Conservation (phyloP, 2,329 filamentous ascomycete species). For the Sporothrix pseudoabietina region DNA sequence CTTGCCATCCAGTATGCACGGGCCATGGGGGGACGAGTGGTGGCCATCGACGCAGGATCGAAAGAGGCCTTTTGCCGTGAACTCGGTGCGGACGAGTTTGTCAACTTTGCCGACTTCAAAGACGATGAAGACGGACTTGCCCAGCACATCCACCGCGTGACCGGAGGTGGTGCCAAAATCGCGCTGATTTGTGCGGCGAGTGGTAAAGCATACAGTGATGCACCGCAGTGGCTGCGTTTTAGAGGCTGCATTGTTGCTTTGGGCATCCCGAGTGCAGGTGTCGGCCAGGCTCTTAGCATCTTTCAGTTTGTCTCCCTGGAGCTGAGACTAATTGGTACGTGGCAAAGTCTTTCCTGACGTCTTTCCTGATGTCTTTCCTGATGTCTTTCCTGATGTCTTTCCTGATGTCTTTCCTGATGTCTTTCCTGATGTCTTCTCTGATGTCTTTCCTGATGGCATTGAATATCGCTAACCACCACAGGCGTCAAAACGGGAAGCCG, state of each 20-base stretch:
- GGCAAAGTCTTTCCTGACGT: not conserved
- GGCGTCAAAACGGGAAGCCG: conserved; percentile 13
- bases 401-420: not conserved
- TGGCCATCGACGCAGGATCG: conserved; percentile 32
- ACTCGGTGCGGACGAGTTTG: conserved; percentile 33
- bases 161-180: not conserved
- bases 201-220: not conserved
- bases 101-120: conserved; percentile 57
- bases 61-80: conserved; percentile 30
- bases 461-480: not conserved
- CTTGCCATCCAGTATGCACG: conserved; percentile 34
- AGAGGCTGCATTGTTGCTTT: not conserved
- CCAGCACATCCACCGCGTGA: not conserved
- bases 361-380: not conserved
- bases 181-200: not conserved
- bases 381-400: not conserved
- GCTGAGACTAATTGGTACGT: not conserved
- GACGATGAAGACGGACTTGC: not conserved
- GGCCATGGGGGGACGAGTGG: conserved; percentile 33
- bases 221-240: not conserved
- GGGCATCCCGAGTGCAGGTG: not conserved
- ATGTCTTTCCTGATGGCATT: not conserved
- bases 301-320: conserved; percentile 2
- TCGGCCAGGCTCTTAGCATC: not conserved
- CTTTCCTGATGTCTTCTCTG: not conserved